Conservation (phyloP, 768 basidiomycete genomes). For the Auriculariales sp. region DNA sequence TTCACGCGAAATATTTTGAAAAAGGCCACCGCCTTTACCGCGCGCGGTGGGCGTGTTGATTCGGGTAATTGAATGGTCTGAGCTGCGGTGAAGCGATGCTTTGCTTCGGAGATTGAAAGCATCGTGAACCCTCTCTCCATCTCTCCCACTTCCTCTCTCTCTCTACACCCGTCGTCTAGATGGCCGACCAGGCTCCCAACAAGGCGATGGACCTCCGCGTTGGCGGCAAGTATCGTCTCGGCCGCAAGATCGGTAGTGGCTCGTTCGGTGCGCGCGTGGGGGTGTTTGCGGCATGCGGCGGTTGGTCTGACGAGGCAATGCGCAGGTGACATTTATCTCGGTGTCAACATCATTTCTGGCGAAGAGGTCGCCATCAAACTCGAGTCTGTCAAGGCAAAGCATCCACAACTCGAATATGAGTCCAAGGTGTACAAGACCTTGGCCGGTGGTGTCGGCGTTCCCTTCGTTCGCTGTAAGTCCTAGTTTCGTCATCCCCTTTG, state of each 20-base stretch:
- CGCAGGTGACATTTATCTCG: conserved; percentile 96
- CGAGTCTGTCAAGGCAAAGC: conserved; percentile 99
- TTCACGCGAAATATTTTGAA: no score
- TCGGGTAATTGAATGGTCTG: no score
- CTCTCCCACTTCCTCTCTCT: no score
- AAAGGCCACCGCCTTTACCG: no score
- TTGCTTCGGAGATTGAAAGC: no score
- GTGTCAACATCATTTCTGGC: conserved; percentile 98
- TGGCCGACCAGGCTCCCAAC: conserved; percentile 51
- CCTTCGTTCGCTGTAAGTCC: conserved; percentile 86
- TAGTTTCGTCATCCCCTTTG: no score
- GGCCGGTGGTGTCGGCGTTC: conserved; percentile 96
- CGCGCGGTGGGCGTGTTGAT: no score
- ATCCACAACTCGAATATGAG: conserved; percentile 99
- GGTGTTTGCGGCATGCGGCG: background rate
- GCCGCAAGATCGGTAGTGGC: conserved; percentile 98
- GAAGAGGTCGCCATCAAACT: conserved; percentile 99
- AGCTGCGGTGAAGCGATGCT: no score
- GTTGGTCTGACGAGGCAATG: background rate
- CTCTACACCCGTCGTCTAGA: conserved; percentile 19
- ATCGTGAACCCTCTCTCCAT: no score
- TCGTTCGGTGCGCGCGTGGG: conserved; percentile 66
- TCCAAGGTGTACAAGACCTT: conserved; percentile 73
- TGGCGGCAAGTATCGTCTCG: conserved; percentile 91
- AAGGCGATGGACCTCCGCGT: conserved; percentile 70